These are phyloP conservation scores for Penicillium dipodomyicola DNA, from an alignment of 495 filamentous ascomycete genomes.

Conservation along the genomic window DNA sequence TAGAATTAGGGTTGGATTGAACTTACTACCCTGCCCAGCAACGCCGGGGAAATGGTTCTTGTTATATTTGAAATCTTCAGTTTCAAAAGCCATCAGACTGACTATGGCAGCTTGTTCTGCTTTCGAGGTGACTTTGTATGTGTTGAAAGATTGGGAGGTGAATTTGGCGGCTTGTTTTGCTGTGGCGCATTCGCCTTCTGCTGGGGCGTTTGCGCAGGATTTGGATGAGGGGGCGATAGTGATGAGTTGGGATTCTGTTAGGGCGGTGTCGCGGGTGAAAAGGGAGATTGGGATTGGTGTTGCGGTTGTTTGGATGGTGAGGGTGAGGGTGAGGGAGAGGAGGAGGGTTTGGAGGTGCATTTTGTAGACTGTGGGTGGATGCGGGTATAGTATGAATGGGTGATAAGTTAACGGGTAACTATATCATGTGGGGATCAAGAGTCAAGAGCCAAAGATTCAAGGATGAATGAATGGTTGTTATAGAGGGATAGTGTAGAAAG, in stretches of 20 bases:
- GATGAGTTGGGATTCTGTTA: conserved; percentile 49
- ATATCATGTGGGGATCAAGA: not conserved
- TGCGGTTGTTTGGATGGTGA: conserved; percentile 20
- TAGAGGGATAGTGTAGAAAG: not conserved
- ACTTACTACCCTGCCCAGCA: conserved; percentile 68
- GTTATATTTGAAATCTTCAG: conserved; percentile 64
- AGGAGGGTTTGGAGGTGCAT: conserved; percentile 7
- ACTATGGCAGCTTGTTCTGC: conserved; percentile 64
- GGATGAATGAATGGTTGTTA: not conserved
- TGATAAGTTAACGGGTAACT: not conserved
- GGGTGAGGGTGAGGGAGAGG: conserved; percentile 20
- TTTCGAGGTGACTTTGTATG: conserved; percentile 51
- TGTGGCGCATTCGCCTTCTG: conserved; percentile 62
- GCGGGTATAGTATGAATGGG: not conserved
- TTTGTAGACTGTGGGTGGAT: not conserved
- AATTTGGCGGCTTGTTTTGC: conserved; percentile 59
- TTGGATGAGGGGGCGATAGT: conserved; percentile 52
- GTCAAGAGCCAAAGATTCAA: not conserved
- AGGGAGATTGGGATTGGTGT: conserved; percentile 13
- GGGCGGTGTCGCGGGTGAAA: conserved; percentile 1
- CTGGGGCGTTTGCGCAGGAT: conserved; percentile 45
- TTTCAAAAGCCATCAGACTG: conserved; percentile 66
- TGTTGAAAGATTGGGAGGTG: conserved; percentile 53
- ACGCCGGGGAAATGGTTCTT: conserved; percentile 60
- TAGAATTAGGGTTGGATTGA: not conserved